Evolutionary conservation across 75 land plant genomes (phyloP), one percentile per base, ranked within the genome.

Genomic region (Cryptomeria japonica): DNA sequence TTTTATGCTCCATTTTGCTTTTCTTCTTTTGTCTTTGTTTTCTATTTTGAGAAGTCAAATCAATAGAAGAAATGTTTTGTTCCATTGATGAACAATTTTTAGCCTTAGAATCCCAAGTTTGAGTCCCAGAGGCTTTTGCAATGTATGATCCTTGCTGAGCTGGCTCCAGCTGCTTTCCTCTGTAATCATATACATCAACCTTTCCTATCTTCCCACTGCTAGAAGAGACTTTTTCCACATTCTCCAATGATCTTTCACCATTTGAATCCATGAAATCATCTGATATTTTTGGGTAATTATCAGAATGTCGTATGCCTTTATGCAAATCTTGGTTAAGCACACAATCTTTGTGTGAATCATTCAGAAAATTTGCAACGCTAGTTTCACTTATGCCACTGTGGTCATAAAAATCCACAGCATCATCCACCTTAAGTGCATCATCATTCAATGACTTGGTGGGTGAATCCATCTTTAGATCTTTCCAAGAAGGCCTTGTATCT

Each of bases 1-100:
- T 82, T 28, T 82, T 82, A 39, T 44, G 84, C 31, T 82, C 41
- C 84, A 25, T 82, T 46, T 3, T 34, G 3, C n/a, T 13, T 82
- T 82, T 46, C 51, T 82, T 47, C 84, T 82, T 82, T 44, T 28
- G 84, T 42, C 84, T 44, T 82, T 9, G 32, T 82, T 82, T 44
- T 42, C 28, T 82, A 82, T 28, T 16, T 19, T 12, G n/a, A 13
- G 49, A 82, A 82, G 84, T 41, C 10, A 28, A 82, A 10, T 44
- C 84, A 44, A 22, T 42, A 82, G 47, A 82, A 28, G 12, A n/a
- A 82, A 44, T 4, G 49, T 82, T 82, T 18, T 2, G 6, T 82
- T 42, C 46, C 84, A 42, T 44, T 82, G 84, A 41, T 9, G 4
- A 5, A 28, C 22, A 1, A 44, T 82, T 82, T 82, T 82, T 41